Evolutionary conservation across 352 stramenopile species (phyloP).

Genomic region (Globisporangium barbulae): DNA sequence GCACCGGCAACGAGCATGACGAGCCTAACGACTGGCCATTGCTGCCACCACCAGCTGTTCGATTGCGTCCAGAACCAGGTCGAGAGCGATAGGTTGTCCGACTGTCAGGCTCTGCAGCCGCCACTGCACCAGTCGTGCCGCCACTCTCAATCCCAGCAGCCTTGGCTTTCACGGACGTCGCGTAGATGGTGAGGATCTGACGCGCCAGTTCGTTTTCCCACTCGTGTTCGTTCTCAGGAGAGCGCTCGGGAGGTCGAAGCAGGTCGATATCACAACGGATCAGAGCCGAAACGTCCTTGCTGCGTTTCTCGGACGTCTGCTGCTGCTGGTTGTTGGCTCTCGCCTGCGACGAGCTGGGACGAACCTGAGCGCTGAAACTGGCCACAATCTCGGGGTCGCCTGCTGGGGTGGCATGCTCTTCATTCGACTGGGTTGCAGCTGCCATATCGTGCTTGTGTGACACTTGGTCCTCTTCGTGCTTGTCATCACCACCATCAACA

Average conservation of each 20-base stretch:
- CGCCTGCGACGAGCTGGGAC: conserved; percentile 1
- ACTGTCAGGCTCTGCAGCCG: not conserved
- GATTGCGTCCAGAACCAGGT: not conserved
- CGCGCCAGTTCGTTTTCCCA: conserved; percentile 91
- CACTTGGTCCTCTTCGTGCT: not conserved
- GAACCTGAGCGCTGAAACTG: not conserved
- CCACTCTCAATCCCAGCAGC: conserved; percentile 15
- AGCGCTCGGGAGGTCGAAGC: conserved; percentile 40
- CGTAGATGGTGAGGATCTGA: conserved; percentile 88
- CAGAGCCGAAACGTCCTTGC: conserved; percentile 12
- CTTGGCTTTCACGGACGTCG: conserved; percentile 68
- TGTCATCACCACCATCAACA: not conserved
- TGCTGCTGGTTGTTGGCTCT: not conserved
- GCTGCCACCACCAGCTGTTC: not conserved
- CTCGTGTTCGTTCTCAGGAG: conserved; percentile 61
- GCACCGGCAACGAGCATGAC: conserved; percentile 24
- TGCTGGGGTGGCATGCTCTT: not conserved
- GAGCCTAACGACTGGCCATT: not conserved
- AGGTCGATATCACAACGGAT: conserved; percentile 51
- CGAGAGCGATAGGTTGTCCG: not conserved
- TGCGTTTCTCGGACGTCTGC: conserved; percentile 3
- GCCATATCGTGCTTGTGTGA: not conserved
- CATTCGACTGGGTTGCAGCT: not conserved
- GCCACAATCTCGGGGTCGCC: not conserved
- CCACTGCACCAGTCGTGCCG: not conserved